phyloP scores from a whole-genome alignment of 2,329 filamentous ascomycete genomes.

The Coleophoma cylindrospora region DNA sequence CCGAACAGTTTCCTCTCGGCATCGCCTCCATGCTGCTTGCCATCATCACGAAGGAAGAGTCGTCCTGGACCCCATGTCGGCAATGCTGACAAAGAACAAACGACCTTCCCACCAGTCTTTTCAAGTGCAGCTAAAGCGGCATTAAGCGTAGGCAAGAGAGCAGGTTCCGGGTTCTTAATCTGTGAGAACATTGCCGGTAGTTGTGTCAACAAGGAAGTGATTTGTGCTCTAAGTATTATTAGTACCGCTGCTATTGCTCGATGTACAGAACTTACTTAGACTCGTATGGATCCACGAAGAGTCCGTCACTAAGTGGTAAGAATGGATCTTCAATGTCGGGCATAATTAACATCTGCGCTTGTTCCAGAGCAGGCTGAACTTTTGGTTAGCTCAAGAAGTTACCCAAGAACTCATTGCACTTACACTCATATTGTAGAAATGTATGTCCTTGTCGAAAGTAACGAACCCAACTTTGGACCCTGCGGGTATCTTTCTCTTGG shows the following conservation, averaged over 20 bases:
- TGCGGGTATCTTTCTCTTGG: conserved; percentile 58
- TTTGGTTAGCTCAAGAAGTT: conserved; percentile 5
- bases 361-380: conserved; percentile 63
- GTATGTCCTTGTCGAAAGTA: conserved; percentile 93
- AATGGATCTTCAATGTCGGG: conserved; percentile 96
- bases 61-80: conserved; percentile 89
- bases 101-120: conserved; percentile 84
- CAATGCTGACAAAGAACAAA: conserved; percentile 81
- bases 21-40: conserved; percentile 80
- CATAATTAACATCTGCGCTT: conserved; percentile 98
- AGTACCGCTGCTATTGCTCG: neutral
- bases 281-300: conserved; percentile 93
- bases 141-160: conserved; percentile 77
- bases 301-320: conserved; percentile 80
- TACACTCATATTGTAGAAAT: conserved; percentile 94
- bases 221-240: conserved; percentile 52
- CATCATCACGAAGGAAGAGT: conserved; percentile 81
- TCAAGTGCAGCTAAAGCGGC: conserved; percentile 80
- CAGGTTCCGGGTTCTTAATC: conserved; percentile 87
- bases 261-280: conserved; percentile 52
- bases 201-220: conserved; percentile 77
- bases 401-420: conserved; percentile 28
- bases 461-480: conserved; percentile 91
- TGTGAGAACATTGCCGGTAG: conserved; percentile 83
- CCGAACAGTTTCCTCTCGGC: conserved; percentile 87